phyloP scores from a whole-genome alignment of 2,329 filamentous ascomycete genomes.

The Purpureocillium takamizusanense region DNA sequence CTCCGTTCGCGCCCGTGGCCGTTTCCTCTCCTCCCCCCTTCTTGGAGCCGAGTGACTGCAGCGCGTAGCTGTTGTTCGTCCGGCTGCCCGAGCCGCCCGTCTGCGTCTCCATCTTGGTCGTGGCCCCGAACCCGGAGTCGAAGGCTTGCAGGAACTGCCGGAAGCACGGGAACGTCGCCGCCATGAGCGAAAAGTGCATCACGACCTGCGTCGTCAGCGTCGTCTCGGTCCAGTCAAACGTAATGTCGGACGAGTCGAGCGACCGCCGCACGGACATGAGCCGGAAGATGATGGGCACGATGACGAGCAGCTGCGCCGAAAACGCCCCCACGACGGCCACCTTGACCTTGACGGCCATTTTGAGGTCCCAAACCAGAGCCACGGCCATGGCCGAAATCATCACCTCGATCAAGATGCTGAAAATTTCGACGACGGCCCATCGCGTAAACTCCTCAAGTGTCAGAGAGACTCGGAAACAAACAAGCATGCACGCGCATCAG shows the following conservation, averaged over 20 bases:
- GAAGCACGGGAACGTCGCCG: conserved; percentile 11
- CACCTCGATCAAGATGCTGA: conserved; percentile 8
- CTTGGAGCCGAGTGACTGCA: conserved; percentile 4
- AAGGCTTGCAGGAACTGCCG: conserved; percentile 11
- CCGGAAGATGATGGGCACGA: conserved; percentile 7
- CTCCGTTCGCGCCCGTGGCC: no score
- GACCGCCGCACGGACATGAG: conserved; percentile 3
- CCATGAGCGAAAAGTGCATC: conserved; percentile 12
- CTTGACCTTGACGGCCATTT: conserved; percentile 8
- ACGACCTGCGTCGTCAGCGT: conserved; percentile 9
- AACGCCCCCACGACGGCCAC: conserved; percentile 9
- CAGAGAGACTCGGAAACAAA: no score
- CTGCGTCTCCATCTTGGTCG: conserved; percentile 8
- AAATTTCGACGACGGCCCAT: conserved; percentile 6
- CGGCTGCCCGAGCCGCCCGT: conserved; percentile 2
- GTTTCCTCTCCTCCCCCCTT: no score
- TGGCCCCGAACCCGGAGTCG: conserved; percentile 8
- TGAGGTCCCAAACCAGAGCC: conserved; percentile 7
- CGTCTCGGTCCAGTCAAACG: conserved; percentile 2
- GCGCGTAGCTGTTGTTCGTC: conserved; percentile 3
- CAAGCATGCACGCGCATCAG: no score
- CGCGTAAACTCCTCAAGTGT: conserved; percentile 7
- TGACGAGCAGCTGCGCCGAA: conserved; percentile 10
- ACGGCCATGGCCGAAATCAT: conserved; percentile 8
- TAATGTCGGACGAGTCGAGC: not conserved